Base-by-base conservation (phyloP, 352 stramenopile genomes). In the Phytopythium sindhum region DNA sequence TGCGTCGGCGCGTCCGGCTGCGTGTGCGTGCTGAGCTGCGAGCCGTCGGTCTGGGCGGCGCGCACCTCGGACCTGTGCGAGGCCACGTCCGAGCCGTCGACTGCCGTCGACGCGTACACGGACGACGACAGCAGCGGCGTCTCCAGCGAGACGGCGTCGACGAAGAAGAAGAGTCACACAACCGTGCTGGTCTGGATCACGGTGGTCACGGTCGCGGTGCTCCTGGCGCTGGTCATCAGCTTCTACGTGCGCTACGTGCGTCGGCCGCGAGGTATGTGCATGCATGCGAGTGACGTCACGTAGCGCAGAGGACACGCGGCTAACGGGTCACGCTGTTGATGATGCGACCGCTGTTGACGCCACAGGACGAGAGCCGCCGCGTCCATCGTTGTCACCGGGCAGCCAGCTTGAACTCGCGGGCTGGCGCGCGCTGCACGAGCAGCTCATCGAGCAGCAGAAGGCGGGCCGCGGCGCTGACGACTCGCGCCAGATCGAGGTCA, bases 21-120 rank as follows among this genome's bases (percentile, higher is more conserved):
- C 58, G 77, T 88, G 17, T 88, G 79, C 62, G 72, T 88, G 21
- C 19, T 85, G 39, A 75, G 69, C 33, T 88, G 79, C 41, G 74
- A 86, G 31, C 59, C 69, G 37, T 63, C 66, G 14, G 68, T 75
- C 31, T 78, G 65, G 62, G 26, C 60, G 35, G 45, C 67, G 17
- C 65, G 66, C 41, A 67, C 55, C 5, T 31, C 62, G 23, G 60
- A 52, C 26, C 39, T 65, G 26, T 78, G 71, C 61, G 62, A 66
- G 21, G 15, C 54, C n/a, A 35, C 54, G 33, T 9, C 51, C 51
- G 65, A 67, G 10, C 67, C 61, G 21, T 57, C 61, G 10, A 17
- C 35, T 0, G 59, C 61, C 8, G 62, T 66, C 8, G 28, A 31
- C 7, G 23, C 23, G 39, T 64, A 44, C 14, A 37, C 19, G 19